phyloP scores from a whole-genome alignment of 2,329 filamentous ascomycete species.

The Trichoderma koningiopsis region DNA sequence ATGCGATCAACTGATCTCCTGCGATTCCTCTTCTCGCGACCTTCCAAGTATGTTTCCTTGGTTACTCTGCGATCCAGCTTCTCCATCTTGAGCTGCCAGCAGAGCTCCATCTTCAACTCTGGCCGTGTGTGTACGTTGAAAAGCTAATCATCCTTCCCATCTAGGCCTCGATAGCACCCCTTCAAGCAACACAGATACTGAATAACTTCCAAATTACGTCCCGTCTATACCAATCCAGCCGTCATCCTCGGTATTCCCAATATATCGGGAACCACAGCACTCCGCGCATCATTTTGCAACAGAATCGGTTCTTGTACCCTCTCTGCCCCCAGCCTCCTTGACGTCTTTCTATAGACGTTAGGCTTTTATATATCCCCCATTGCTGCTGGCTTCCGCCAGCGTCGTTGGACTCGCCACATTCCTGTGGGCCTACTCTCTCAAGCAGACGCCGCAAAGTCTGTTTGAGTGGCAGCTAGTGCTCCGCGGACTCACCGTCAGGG shows the following conservation, averaged over 20 bases:
- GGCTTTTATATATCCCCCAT: conserved; percentile 43
- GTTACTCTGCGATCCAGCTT: not conserved
- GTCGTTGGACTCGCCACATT: conserved; percentile 60
- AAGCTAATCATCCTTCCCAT: not conserved
- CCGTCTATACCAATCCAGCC: conserved; percentile 22
- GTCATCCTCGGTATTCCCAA: conserved; percentile 65
- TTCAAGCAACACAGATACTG: conserved; percentile 26
- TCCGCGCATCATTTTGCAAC: conserved; percentile 84
- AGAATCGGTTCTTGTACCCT: conserved; percentile 78
- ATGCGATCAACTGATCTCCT: conserved; percentile 92
- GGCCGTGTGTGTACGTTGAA: not conserved
- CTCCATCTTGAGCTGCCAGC: not conserved
- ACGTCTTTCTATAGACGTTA: conserved; percentile 72
- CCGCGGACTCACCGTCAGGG: conserved; percentile 64
- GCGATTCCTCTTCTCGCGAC: conserved; percentile 85
- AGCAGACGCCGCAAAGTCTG: conserved; percentile 91
- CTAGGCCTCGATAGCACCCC: conserved; percentile 64
- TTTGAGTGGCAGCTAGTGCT: conserved; percentile 98
- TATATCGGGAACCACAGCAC: conserved; percentile 72
- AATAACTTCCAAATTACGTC: conserved; percentile 23
- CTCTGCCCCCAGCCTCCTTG: conserved; percentile 89
- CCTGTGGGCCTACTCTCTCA: conserved; percentile 98
- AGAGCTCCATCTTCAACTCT: not conserved
- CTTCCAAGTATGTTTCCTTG: conserved; percentile 75
- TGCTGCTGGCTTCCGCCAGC: conserved; percentile 90